Evolutionary conservation across 1,284 basidiomycete genomes (phyloP).

Genomic region (Phlebopus sp.): DNA sequence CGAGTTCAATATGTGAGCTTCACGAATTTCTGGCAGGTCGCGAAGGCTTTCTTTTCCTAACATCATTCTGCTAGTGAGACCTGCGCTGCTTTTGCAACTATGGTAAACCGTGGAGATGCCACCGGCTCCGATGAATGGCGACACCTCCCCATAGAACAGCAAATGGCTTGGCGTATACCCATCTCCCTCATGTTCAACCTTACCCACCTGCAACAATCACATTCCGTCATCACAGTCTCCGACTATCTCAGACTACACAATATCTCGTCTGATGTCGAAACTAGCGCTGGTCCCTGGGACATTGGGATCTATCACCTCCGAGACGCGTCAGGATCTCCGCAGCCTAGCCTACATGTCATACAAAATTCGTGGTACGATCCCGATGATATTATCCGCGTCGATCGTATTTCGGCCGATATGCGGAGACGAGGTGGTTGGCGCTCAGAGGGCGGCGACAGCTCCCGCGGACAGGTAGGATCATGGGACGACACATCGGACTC

Average conservation of each 20-base stretch:
- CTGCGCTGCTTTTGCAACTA: slow-evolving; percentile 26
- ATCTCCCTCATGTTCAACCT: slow-evolving; percentile 37
- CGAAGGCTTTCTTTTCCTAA: not conserved
- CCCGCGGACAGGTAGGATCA: slow-evolving; percentile 16
- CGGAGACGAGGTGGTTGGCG: slow-evolving; percentile 19
- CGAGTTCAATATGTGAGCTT: slow-evolving; percentile 24
- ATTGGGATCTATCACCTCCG: slow-evolving; percentile 15
- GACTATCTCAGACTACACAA: slow-evolving; percentile 37
- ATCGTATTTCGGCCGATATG: slow-evolving; percentile 26
- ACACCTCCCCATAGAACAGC: slow-evolving; percentile 30
- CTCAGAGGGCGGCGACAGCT: slow-evolving; percentile 7
- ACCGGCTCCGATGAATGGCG: slow-evolving; percentile 32
- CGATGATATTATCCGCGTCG: slow-evolving; percentile 27
- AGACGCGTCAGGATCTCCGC: not conserved
- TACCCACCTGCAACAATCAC: slow-evolving; percentile 31
- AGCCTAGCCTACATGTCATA: slow-evolving; percentile 29
- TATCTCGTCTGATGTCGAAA: slow-evolving; percentile 25
- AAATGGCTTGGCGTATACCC: slow-evolving; percentile 33
- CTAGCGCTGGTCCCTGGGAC: slow-evolving; percentile 33
- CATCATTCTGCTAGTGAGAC: slow-evolving; percentile 8
- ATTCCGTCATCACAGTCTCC: slow-evolving; percentile 33
- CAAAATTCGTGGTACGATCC: slow-evolving; percentile 37
- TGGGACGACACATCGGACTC: slow-evolving; percentile 11
- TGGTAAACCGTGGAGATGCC: slow-evolving; percentile 34
- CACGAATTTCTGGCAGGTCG: not conserved